Conservation (phyloP, 768 basidiomycete species). For the Tricholoma sp. region DNA sequence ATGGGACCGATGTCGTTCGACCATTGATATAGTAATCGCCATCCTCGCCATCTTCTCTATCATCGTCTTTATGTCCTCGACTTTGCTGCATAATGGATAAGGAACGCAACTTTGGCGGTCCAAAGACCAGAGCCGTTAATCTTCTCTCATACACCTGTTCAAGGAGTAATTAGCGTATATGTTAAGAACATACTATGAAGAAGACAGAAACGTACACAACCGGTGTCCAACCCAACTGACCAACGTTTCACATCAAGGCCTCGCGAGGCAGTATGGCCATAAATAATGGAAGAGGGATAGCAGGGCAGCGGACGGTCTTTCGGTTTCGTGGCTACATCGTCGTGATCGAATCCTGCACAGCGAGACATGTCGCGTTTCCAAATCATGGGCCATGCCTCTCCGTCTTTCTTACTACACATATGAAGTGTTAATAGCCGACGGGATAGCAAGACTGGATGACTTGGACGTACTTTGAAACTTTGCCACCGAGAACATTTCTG, state of each 20-base stretch:
- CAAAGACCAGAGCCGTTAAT: constrained; percentile 67
- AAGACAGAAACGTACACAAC: constrained; percentile 54
- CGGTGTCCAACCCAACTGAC: constrained; percentile 83
- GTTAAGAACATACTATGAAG: neutral
- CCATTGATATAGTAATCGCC: constrained; percentile 11
- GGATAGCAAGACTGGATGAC: neutral
- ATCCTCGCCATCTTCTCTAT: constrained; percentile 13
- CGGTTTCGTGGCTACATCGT: constrained; percentile 12
- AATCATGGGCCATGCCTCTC: constrained; percentile 68
- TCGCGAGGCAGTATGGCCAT: constrained; percentile 79
- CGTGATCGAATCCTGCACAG: constrained; percentile 46
- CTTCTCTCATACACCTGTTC: constrained; percentile 51
- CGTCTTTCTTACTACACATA: constrained; percentile 30
- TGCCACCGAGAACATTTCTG: constrained; percentile 45
- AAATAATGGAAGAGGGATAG: constrained; percentile 73
- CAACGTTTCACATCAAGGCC: constrained; percentile 81
- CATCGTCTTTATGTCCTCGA: constrained; percentile 1
- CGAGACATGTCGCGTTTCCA: constrained; percentile 66
- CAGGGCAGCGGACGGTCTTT: constrained; percentile 44
- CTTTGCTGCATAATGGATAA: neutral
- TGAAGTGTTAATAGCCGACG: neutral
- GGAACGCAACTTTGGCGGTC: constrained; percentile 4
- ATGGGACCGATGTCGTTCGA: constrained; percentile 30
- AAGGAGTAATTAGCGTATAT: neutral
- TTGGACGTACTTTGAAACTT: constrained; percentile 37